A percentile compares a stretch with the other conserved stretches of the same genome.
These are phyloP conservation scores for Physaria fendleri DNA, from an alignment of 345 rosid genomes.

Conservation along the genomic window DNA sequence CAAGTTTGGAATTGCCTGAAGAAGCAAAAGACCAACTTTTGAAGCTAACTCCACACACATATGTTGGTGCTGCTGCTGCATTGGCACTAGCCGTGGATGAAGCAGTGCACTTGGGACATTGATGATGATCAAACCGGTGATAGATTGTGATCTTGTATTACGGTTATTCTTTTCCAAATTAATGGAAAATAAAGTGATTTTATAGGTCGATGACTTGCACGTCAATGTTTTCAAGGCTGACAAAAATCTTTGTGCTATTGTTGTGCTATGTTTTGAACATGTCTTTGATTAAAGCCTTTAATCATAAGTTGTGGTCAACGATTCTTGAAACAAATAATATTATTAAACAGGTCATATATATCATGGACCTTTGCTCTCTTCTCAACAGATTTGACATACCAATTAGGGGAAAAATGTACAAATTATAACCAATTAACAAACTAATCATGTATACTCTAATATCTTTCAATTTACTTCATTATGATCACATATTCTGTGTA, in stretches of 20 bases:
- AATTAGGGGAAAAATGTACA: too few relatives aligned
- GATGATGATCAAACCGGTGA: neutral
- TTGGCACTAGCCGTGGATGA: conserved; percentile 49
- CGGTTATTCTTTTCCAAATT: neutral
- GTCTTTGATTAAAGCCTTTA: neutral
- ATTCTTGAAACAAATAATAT: neutral
- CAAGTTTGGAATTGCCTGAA: conserved; percentile 59
- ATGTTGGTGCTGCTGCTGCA: conserved; percentile 71
- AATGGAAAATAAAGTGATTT: neutral
- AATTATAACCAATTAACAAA: too few relatives aligned
- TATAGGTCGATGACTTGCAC: too few relatives aligned
- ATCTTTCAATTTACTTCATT: too few relatives aligned
- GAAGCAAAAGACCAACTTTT: conserved; percentile 60
- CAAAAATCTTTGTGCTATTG: too few relatives aligned
- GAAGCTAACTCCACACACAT: conserved; percentile 65
- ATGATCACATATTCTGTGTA: too few relatives aligned
- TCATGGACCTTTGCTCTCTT: too few relatives aligned
- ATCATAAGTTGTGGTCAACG: neutral
- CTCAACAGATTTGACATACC: too few relatives aligned
- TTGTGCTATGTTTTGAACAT: too few relatives aligned
- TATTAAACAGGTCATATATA: neutral
- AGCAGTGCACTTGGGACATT: conserved; percentile 24
- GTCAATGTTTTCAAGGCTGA: too few relatives aligned
- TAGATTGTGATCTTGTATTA: neutral
- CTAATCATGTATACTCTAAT: too few relatives aligned